A percentile compares a stretch with the other conserved stretches of the same genome.
These are phyloP conservation scores for Lotmaria passim DNA, from an alignment of 208 protist species.

Conservation along the genomic window DNA sequence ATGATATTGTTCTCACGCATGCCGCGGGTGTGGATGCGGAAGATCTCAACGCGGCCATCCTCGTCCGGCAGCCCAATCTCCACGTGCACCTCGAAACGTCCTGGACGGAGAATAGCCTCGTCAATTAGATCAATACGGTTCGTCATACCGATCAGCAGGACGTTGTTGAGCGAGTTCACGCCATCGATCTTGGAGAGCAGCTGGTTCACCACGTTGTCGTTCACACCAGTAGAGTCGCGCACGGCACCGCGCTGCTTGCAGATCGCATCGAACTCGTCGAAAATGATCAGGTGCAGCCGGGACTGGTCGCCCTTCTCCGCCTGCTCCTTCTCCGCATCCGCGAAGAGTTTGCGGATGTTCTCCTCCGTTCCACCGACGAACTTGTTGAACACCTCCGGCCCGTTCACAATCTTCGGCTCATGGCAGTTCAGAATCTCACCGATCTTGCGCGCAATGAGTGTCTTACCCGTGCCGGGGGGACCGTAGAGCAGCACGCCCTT, in stretches of 20 bases:
- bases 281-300: slow-evolving; percentile 99
- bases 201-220: slow-evolving; percentile 99
- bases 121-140: slow-evolving; percentile 99
- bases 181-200: slow-evolving; percentile 99
- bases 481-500: slow-evolving; percentile 98
- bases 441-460: slow-evolving; percentile 99
- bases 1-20: slow-evolving; percentile 94
- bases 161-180: slow-evolving; percentile 99
- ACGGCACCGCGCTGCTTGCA: slow-evolving; percentile 96
- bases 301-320: slow-evolving; percentile 93
- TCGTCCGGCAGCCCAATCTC: slow-evolving; percentile 98
- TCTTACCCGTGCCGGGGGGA: slow-evolving; percentile 99
- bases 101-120: slow-evolving; percentile 98
- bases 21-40: slow-evolving; percentile 98
- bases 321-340: slow-evolving; percentile 96
- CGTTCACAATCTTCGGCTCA: slow-evolving; percentile 97
- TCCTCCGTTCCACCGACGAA: slow-evolving; percentile 99
- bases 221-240: slow-evolving; percentile 95
- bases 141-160: slow-evolving; percentile 99
- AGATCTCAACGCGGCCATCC: slow-evolving; percentile 97
- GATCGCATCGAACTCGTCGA: slow-evolving; percentile 99
- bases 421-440: slow-evolving; percentile 99
- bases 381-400: slow-evolving; percentile 99
- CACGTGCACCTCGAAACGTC: slow-evolving; percentile 99
- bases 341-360: slow-evolving; percentile 99